Evolutionary conservation across 2,329 filamentous ascomycete species (phyloP).

Genomic region (Penicillium sp.): DNA sequence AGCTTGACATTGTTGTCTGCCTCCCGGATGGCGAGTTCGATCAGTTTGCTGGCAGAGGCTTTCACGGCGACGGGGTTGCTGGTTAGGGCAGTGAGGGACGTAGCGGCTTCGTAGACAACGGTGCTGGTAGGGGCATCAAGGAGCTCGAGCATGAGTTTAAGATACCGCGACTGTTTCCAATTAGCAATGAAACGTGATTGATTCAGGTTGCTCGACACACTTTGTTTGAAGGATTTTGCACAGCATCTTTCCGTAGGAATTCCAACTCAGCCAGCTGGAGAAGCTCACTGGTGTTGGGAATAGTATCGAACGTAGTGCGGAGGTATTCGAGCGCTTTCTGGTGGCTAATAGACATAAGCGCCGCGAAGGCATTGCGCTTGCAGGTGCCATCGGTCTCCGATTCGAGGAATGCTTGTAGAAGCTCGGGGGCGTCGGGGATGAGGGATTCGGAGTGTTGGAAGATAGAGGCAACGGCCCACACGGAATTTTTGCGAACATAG

Average conservation of each 20-base stretch:
- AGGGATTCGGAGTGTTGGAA: conserved; percentile 86
- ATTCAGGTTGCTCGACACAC: conserved; percentile 48
- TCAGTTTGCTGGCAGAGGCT: conserved; percentile 92
- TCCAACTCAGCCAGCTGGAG: conserved; percentile 92
- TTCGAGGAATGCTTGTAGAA: conserved; percentile 87
- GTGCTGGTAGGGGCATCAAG: conserved; percentile 91
- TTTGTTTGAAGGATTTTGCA: conserved; percentile 94
- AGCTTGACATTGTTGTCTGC: conserved; percentile 99
- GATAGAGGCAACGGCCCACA: conserved; percentile 92
- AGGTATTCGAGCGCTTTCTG: conserved; percentile 89
- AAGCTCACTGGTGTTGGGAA: conserved; percentile 92
- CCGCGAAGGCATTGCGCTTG: conserved; percentile 97
- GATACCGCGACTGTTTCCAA: conserved; percentile 73
- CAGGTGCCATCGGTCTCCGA: conserved; percentile 91
- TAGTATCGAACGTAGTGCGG: conserved; percentile 86
- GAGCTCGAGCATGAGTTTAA: conserved; percentile 94
- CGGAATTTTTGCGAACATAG: conserved; percentile 97
- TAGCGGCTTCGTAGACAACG: conserved; percentile 96
- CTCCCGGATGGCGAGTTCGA: conserved; percentile 95
- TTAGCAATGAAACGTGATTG: conserved; percentile 30
- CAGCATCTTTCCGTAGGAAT: conserved; percentile 97
- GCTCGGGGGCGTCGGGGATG: conserved; percentile 92
- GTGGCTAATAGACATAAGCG: conserved; percentile 87
- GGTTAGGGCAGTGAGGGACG: conserved; percentile 88
- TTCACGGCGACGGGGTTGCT: conserved; percentile 98